A percentile compares a stretch with the other conserved stretches of the same genome.
phyloP scores from a whole-genome alignment of 1,284 basidiomycete genomes.

The Peniophora sp. region DNA sequence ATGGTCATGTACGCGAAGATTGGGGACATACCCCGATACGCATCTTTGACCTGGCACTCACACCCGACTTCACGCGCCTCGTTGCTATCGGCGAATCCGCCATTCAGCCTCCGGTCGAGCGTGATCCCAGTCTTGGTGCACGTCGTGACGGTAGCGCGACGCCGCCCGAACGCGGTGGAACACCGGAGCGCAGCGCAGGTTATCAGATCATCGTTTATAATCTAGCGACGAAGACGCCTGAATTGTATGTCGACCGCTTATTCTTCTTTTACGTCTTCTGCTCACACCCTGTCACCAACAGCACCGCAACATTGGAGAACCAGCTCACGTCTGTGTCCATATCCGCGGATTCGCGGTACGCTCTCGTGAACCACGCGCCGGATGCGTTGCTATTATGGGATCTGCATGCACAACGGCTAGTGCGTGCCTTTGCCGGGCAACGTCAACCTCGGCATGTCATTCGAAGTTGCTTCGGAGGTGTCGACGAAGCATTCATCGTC shows the following conservation, averaged over 20 bases:
- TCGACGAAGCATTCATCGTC: conserved; percentile 82
- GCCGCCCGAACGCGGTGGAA: conserved; percentile 23
- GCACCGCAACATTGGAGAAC: conserved; percentile 61
- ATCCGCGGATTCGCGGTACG: conserved; percentile 81
- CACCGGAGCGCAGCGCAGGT: conserved; percentile 37
- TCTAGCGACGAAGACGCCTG: conserved; percentile 52
- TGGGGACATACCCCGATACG: conserved; percentile 79
- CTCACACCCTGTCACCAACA: conserved; percentile 19
- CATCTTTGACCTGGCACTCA: conserved; percentile 80
- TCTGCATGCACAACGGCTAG: conserved; percentile 58
- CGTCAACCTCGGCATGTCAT: conserved; percentile 79
- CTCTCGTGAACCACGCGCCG: conserved; percentile 81
- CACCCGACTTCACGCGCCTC: conserved; percentile 78
- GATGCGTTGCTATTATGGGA: conserved; percentile 87
- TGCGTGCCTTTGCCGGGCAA: conserved; percentile 79
- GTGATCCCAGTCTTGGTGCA: conserved; percentile 4
- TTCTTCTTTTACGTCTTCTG: conserved; percentile 3
- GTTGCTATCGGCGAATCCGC: conserved; percentile 76
- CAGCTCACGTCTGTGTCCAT: conserved; percentile 87
- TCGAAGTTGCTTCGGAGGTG: conserved; percentile 91
- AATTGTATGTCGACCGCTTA: conserved; percentile 45
- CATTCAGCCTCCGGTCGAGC: not conserved
- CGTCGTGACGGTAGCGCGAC: conserved; percentile 24
- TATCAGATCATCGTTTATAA: conserved; percentile 74
- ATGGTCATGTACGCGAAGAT: conserved; percentile 62